Evolutionary conservation across 2,329 filamentous ascomycete genomes (phyloP), one percentile per base, ranked within the genome.

Genomic region (Metarhizium brunneum): DNA sequence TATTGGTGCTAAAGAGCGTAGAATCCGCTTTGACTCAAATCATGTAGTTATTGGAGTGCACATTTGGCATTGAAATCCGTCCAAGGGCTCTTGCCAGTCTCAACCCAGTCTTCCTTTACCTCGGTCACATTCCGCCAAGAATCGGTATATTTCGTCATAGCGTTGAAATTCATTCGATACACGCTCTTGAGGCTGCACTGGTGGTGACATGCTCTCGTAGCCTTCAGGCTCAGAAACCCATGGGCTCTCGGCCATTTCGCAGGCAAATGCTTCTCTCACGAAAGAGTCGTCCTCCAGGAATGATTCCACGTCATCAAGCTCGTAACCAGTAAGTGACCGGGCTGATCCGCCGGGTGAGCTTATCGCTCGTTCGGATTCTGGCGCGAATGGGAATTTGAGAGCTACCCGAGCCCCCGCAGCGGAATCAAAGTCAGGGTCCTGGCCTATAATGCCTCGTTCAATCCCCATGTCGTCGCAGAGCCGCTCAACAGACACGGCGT

Each of bases 401-500:
- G 90, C 90, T 61, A 94, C 80, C 2, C 87, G 78, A 1, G 84
- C 83, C 8, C 87, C 90, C 30, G 79, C 78, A 55, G 80, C 82
- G 6, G 70, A 65, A 55, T 89, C 82, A 63, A 95, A 95, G 18
- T 86, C 84, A 36, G 70, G 59, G 60, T 97, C 94, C 72, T 97
- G 87, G 13, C 80, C 75, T 4, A 97, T 81, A 4, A 88, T 74
- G 2, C 94, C 94, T 54, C 90, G 81, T 59, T 86, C 83, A 7
- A 99, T 79, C n/a, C 87, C 88, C 11, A 95, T 79, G 67, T 99
- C 94, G 50, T 90, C 84, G 68, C 92, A 96, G 1, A 99, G 79
- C 3, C 79, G 77, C 66, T 95, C 90, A 0, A 96, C 87, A 0
- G 88, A 89, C 16, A 86, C 82, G 0, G 84, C 84, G 64, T 97